Conservation (phyloP, 306 rosid species). For the Acacia melanoxylon region DNA sequence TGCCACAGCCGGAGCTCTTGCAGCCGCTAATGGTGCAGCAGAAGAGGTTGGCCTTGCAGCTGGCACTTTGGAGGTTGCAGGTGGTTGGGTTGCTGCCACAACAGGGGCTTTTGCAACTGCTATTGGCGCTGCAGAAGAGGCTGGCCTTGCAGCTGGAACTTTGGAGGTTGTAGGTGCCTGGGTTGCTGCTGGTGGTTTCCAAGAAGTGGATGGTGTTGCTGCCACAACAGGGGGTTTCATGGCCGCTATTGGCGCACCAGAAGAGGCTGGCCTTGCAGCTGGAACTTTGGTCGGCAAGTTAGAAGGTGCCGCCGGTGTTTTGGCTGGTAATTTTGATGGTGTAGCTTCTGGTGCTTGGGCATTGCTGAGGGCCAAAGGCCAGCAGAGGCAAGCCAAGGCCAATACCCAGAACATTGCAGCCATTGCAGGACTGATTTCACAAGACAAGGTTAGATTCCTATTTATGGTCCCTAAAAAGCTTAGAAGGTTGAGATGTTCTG, state of each 20-base stretch:
- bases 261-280: background rate
- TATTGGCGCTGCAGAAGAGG: slow-evolving; percentile 16
- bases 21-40: background rate
- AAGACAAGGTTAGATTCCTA: slow-evolving; percentile 27
- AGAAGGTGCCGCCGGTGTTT: slow-evolving; percentile 24
- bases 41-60: slow-evolving; percentile 28
- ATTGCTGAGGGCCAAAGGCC: slow-evolving; percentile 26
- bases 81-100: slow-evolving; percentile 1
- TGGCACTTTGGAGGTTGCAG: background rate
- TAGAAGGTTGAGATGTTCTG: slow-evolving; percentile 30
- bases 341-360: slow-evolving; percentile 43
- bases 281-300: slow-evolving; percentile 25
- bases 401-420: slow-evolving; percentile 42
- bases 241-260: background rate
- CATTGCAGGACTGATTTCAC: slow-evolving; percentile 31
- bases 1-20: background rate
- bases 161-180: background rate
- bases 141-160: background rate
- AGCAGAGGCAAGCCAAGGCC: slow-evolving; percentile 35
- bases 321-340: slow-evolving; percentile 26
- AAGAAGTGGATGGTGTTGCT: background rate
- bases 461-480: slow-evolving; percentile 29
- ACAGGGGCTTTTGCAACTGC: background rate
- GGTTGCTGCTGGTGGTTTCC: background rate
- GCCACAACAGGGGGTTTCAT: background rate